phyloP scores from a whole-genome alignment of 805 yeast genomes.

The Ogataea pini region DNA sequence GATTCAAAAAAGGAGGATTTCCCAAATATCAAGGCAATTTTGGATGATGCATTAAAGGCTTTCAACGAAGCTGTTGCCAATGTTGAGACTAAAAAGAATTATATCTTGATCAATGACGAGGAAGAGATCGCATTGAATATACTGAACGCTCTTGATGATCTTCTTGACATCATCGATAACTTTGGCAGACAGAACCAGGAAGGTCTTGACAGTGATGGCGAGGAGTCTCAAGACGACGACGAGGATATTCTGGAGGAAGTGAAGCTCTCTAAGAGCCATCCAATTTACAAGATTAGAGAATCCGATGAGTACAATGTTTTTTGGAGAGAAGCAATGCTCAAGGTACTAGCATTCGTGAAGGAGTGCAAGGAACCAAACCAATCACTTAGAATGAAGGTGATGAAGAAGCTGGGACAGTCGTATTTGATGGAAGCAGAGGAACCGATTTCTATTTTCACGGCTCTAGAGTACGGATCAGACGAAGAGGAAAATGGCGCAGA shows the following conservation, averaged over 20 bases:
- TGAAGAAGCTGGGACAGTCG: constrained; percentile 60
- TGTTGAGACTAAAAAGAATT: constrained; percentile 28
- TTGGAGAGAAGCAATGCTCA: constrained; percentile 51
- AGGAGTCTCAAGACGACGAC: constrained; percentile 36
- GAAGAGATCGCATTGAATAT: constrained; percentile 43
- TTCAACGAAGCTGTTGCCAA: constrained; percentile 46
- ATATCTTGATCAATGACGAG: constrained; percentile 24
- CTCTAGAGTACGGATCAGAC: constrained; percentile 59
- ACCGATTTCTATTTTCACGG: constrained; percentile 55
- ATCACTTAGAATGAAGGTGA: constrained; percentile 31
- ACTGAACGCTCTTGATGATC: constrained; percentile 62
- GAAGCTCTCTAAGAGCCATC: constrained; percentile 51
- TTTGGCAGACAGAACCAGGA: constrained; percentile 63
- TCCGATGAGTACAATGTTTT: constrained; percentile 47
- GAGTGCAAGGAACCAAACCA: constrained; percentile 23
- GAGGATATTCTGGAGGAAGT: constrained; percentile 34
- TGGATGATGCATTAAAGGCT: constrained; percentile 47
- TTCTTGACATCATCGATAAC: constrained; percentile 64
- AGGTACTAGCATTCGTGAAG: constrained; percentile 35
- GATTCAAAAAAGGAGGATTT: constrained; percentile 39
- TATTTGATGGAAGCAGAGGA: constrained; percentile 64
- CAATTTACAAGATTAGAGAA: constrained; percentile 47
- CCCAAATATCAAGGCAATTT: constrained; percentile 39
- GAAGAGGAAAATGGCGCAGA: constrained; percentile 31
- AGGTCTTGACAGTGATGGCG: constrained; percentile 60